Evolutionary conservation across 768 basidiomycete species (phyloP).

Genomic region (Boletus speciosus): DNA sequence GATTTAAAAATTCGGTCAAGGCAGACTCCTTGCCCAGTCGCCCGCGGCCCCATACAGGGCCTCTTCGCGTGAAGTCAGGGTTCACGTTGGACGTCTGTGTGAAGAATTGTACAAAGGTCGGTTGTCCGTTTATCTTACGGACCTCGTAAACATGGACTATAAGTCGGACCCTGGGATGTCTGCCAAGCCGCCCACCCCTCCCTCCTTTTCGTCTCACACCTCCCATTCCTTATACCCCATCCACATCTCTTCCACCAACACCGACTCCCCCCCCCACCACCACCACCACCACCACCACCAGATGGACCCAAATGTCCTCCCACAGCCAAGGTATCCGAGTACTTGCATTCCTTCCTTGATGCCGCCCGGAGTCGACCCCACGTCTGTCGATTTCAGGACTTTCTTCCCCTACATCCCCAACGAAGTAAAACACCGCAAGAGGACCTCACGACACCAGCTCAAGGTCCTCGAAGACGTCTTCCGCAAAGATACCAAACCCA

Average conservation of each 20-base stretch:
- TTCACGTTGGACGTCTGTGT: slow-evolving; percentile 25
- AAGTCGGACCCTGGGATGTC: slow-evolving; percentile 31
- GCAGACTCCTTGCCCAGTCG: not conserved
- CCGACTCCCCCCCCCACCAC: slow-evolving; percentile 3
- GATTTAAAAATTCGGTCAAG: not conserved
- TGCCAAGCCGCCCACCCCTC: slow-evolving; percentile 36
- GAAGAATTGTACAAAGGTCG: slow-evolving; percentile 14
- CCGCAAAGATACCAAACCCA: slow-evolving; percentile 87
- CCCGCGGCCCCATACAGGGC: not conserved
- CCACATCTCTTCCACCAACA: slow-evolving; percentile 6
- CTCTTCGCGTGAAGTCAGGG: slow-evolving; percentile 14
- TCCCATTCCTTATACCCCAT: slow-evolving; percentile 24
- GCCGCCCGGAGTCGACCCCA: slow-evolving; percentile 57
- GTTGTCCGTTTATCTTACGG: slow-evolving; percentile 5
- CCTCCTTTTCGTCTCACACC: slow-evolving; percentile 34
- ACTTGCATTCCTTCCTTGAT: slow-evolving; percentile 47
- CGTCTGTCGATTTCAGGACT: slow-evolving; percentile 70
- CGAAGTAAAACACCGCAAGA: slow-evolving; percentile 91
- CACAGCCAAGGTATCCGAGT: slow-evolving; percentile 31
- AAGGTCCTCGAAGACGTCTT: slow-evolving; percentile 87
- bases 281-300: not conserved
- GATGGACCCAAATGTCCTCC: slow-evolving; percentile 26
- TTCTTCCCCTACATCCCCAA: slow-evolving; percentile 89
- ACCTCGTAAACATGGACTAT: slow-evolving; percentile 15
- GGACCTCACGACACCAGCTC: slow-evolving; percentile 86